Evolutionary conservation across 345 rosid species (phyloP), one percentile per base, ranked within the genome.

Genomic region (Salix arbutifolia): DNA sequence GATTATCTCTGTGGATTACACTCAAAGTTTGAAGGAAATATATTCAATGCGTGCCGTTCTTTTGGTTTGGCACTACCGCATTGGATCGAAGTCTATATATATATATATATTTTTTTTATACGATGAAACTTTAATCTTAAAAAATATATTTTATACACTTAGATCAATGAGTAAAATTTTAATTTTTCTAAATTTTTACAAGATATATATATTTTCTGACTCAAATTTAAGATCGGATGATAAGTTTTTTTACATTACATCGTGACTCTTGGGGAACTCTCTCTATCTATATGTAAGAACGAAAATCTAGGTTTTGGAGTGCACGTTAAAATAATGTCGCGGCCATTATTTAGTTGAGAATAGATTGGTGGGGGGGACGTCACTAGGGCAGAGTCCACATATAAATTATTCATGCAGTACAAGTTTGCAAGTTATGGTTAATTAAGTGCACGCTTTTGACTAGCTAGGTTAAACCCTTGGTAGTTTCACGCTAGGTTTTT

Each of bases 361-460:
- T 18, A 66, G n/a, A 50, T 77, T 18, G 50, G 48, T 53, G 23
- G 80, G 75, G 75, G 81, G 30, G 64, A 23, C 28, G 37, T 76
- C 77, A 69, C 53, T 70, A 19, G 67, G n/a, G 58, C 48, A 48
- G 61, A 65, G 50, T 75, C 74, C 10, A 42, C 53, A 26, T 37
- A 68, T 72, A 72, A 82, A 84, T 66, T 76, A 70, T 74, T 56
- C 35, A 37, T 13, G 13, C 33, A 17, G 37, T 30, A 1, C 67
- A 56, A 9, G 28, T 23, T 58, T 53, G 8, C 60, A 53, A 8
- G 23, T 10, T 18, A 56, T 6, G 50, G 25, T 65, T 31, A 78
- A 35, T 75, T 67, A 77, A 72, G 87, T 76, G 87, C 37, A 33
- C 75, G 37, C 33, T 60, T 71, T 83, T 38, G 74, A 80, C 70